Conservation (phyloP, 257 asterid genomes). For the Mentha longifolia region DNA sequence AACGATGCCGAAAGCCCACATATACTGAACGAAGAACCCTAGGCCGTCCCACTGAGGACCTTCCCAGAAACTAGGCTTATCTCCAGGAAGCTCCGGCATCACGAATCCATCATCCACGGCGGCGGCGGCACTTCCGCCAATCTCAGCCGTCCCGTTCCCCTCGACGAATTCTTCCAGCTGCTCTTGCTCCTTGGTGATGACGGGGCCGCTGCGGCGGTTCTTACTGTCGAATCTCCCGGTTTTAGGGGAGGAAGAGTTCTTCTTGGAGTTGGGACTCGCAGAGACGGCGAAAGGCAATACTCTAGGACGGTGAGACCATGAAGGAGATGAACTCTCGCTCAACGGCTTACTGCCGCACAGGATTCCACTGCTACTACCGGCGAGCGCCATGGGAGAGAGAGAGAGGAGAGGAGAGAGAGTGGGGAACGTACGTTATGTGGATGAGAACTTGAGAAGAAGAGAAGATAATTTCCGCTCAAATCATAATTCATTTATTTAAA, state of each 20-base stretch:
- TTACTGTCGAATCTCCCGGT: conserved; percentile 79
- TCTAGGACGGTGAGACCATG: conserved; percentile 44
- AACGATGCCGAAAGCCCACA: conserved; percentile 94
- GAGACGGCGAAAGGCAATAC: conserved; percentile 50
- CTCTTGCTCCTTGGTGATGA: conserved; percentile 54
- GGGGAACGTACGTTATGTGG: conserved; percentile 26
- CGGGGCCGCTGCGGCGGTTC: conserved; percentile 57
- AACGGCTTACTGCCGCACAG: conserved; percentile 49
- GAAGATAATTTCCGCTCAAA: conserved; percentile 26
- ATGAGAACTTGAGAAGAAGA: conserved; percentile 13
- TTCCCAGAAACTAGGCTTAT: conserved; percentile 73
- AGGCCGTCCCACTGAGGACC: conserved; percentile 89
- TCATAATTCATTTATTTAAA: background rate
- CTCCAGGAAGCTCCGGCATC: conserved; percentile 84
- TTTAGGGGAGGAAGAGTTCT: conserved; percentile 49
- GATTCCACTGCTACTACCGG: conserved; percentile 54
- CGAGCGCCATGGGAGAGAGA: conserved; percentile 59
- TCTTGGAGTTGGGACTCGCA: conserved; percentile 72
- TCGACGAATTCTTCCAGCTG: conserved; percentile 39
- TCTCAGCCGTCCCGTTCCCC: conserved; percentile 26
- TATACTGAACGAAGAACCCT: conserved; percentile 85
- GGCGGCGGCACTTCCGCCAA: conserved; percentile 26
- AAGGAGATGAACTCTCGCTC: conserved; percentile 32
- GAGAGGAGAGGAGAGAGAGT: conserved; percentile 17
- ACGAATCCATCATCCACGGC: conserved; percentile 63